phyloP scores from a whole-genome alignment of 768 basidiomycete genomes.

The Guyanaporus albipodus region DNA sequence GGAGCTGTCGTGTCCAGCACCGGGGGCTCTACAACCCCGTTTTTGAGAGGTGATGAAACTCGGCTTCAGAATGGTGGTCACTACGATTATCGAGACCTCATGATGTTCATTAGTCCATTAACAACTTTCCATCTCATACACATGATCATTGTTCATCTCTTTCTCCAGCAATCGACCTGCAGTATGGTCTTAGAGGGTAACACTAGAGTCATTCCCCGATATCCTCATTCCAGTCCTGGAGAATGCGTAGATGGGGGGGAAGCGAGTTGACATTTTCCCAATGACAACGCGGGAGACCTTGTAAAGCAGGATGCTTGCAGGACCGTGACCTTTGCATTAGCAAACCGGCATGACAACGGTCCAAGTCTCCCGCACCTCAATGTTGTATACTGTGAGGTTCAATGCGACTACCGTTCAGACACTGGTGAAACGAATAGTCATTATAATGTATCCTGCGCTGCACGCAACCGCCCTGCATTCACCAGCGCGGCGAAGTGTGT shows the following conservation, averaged over 20 bases:
- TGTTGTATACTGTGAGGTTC: too few relatives aligned
- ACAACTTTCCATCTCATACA: too few relatives aligned
- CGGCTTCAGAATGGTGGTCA: constrained; percentile 32
- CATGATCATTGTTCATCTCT: too few relatives aligned
- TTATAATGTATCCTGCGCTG: too few relatives aligned
- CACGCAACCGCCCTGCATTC: constrained; percentile 47
- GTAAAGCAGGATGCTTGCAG: background rate
- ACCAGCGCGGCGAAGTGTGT: constrained; percentile 48
- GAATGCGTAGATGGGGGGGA: constrained; percentile 29
- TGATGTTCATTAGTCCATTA: constrained; percentile 18
- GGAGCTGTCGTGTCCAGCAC: constrained; percentile 33
- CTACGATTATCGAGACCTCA: constrained; percentile 22
- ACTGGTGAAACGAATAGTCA: too few relatives aligned
- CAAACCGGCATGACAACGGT: too few relatives aligned
- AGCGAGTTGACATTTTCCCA: constrained; percentile 56
- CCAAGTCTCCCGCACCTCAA: too few relatives aligned
- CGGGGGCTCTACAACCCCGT: constrained; percentile 36
- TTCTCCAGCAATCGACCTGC: too few relatives aligned
- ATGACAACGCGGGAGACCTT: constrained; percentile 28
- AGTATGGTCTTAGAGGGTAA: too few relatives aligned
- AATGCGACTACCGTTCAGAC: too few relatives aligned
- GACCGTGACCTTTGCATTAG: too few relatives aligned
- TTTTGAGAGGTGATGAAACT: constrained; percentile 36
- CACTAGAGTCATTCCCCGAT: constrained; percentile 48
- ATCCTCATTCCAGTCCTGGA: constrained; percentile 58